phyloP scores from a whole-genome alignment of 2,329 filamentous ascomycete species.

The Sporothrix pallida region DNA sequence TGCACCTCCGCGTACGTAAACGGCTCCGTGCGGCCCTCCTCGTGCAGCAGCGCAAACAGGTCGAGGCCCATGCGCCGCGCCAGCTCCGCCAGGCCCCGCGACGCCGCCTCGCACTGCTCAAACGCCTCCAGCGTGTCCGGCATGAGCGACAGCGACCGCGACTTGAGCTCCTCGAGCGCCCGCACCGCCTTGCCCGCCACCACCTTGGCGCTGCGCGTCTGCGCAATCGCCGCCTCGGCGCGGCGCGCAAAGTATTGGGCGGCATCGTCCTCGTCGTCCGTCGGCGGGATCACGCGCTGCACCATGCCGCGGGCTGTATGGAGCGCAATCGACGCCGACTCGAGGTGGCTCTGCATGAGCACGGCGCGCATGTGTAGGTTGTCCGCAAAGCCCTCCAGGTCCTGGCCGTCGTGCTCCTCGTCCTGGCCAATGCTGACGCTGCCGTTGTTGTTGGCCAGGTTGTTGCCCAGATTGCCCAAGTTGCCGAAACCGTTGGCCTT shows the following conservation, averaged over 20 bases:
- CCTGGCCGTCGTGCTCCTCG: conserved; percentile 44
- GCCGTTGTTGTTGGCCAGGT: conserved; percentile 27
- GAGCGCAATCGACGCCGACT: conserved; percentile 74
- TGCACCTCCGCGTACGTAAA: conserved; percentile 72
- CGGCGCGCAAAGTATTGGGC: conserved; percentile 71
- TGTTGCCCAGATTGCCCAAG: background rate
- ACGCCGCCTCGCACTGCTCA: conserved; percentile 69
- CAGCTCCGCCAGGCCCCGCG: conserved; percentile 69
- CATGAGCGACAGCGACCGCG: conserved; percentile 74
- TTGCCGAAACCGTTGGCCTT: conserved; percentile 9
- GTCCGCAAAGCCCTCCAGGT: conserved; percentile 75
- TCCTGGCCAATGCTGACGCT: conserved; percentile 33
- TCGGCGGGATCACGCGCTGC: conserved; percentile 64
- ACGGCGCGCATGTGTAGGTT: conserved; percentile 77
- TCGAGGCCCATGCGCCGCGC: conserved; percentile 70
- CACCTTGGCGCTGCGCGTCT: conserved; percentile 83
- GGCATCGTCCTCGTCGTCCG: conserved; percentile 69
- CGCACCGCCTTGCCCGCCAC: conserved; percentile 78
- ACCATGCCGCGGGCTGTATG: conserved; percentile 69
- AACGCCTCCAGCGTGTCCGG: conserved; percentile 72
- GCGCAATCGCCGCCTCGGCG: conserved; percentile 72
- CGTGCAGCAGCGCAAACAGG: conserved; percentile 69
- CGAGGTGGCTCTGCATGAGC: conserved; percentile 80
- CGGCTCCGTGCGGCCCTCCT: conserved; percentile 73
- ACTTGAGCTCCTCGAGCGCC: conserved; percentile 76